Evolutionary conservation across 2,329 filamentous ascomycete genomes (phyloP), one percentile per base, ranked within the genome.

Genomic region (Emericellopsis atlantica): DNA sequence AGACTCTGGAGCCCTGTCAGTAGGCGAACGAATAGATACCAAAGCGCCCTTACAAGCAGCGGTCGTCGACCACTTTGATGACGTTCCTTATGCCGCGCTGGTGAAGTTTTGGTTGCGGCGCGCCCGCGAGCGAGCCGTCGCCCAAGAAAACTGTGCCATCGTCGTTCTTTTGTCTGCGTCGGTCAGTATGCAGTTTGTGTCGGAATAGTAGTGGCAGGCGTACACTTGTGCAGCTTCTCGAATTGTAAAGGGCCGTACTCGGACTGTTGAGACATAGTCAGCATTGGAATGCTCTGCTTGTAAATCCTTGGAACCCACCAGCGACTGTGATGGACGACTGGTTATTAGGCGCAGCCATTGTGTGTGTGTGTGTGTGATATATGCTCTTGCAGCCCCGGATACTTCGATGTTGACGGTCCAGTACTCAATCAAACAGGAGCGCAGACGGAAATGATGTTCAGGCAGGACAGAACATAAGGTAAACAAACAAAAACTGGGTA

Each of bases 61-160:
- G 84, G 57, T 95, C 89, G 56, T 98, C 93, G 40, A 98, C 76
- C 16, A 98, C 89, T 63, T 95, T 96, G 64, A 98, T 84, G 40
- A 98, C 88, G 2, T 86, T 81, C 52, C 89, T 75, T 43, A 98
- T 79, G 7, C 93, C 92, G 54, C 89, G 88, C 51, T 85, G 79
- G 45, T 82, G 78, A 26, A 95, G 73, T 56, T 90, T 94, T 1
- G 89, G 89, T 2, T 86, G 75, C 1, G 90, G 88, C 12, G 75
- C 81, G 36, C 78, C 84, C n/a, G 92, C 92, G 43, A 98, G 72
- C 15, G 90, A 96, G 44, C 92, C 92, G 59, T 98, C 92, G 45
- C 92, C 92, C n/a, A 98, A 75, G 57, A 98, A 98, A 32, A 95
- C 62, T 5, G 86, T 88, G 41, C 81, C 80, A 60, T 95, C 90